phyloP scores from a whole-genome alignment of 331 rosid genomes.

The Malus hybrid region DNA sequence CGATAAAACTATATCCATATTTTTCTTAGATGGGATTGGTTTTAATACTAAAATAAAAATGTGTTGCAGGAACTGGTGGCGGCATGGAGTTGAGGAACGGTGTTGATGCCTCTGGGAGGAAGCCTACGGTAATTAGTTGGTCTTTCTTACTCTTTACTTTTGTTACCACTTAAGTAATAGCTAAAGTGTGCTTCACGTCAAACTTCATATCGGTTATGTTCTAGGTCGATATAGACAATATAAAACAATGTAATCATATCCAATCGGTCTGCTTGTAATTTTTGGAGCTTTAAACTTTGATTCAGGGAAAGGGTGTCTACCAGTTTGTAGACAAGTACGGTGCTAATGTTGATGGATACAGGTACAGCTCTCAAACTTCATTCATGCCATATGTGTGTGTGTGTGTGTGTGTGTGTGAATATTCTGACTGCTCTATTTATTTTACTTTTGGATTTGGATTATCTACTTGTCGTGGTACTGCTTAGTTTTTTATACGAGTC shows the following conservation, averaged over 20 bases:
- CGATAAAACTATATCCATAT: too few species aligned
- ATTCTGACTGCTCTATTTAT: background rate
- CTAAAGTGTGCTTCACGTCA: background rate
- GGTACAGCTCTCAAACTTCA: constrained; percentile 32
- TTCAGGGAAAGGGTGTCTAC: constrained; percentile 99
- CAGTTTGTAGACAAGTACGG: constrained; percentile 96
- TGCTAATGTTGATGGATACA: constrained; percentile 98
- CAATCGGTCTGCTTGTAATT: background rate
- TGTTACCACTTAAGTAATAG: background rate
- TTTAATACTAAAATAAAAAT: background rate
- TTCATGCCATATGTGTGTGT: background rate
- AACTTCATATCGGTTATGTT: background rate
- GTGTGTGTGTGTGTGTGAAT: too few species aligned
- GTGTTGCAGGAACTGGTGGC: constrained; percentile 53
- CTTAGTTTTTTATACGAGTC: background rate
- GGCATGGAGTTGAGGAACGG: constrained; percentile 72
- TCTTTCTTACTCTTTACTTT: background rate
- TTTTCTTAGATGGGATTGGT: background rate
- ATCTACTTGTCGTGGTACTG: background rate
- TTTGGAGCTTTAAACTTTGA: constrained; percentile 14
- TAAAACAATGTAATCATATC: background rate
- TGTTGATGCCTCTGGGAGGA: constrained; percentile 84
- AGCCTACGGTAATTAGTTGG: constrained; percentile 34
- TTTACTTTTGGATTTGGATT: background rate
- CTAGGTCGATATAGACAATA: background rate